Percentiles rank a stretch among this genome's conserved stretches.
phyloP scores from a whole-genome alignment of 257 asterid genomes.

The Avicennia marina region DNA sequence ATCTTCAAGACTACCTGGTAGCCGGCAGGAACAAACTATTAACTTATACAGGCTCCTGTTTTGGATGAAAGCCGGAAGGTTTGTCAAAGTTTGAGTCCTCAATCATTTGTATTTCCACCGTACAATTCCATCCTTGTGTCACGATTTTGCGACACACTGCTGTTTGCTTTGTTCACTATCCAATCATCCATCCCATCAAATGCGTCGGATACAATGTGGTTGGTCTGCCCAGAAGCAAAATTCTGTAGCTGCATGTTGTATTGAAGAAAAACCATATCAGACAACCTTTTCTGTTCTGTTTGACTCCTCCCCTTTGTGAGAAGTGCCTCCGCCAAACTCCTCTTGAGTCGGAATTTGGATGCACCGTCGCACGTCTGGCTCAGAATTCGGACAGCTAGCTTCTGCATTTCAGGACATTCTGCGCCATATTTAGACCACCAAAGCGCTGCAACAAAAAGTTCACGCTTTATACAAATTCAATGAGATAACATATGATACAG shows the following conservation, averaged over 20 bases:
- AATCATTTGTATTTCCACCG: conserved; percentile 10
- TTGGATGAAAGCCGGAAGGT: too few relatives aligned
- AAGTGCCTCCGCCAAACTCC: conserved; percentile 34
- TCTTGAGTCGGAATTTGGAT: conserved; percentile 39
- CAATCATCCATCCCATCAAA: conserved; percentile 29
- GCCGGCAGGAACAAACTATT: too few relatives aligned
- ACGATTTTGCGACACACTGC: not conserved
- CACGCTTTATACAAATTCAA: not conserved
- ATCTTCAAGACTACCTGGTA: too few relatives aligned
- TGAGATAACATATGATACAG: not conserved
- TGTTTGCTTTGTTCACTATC: conserved; percentile 15
- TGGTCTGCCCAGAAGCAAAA: conserved; percentile 16
- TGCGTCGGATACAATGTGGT: conserved; percentile 7
- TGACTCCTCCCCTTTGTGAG: conserved; percentile 18
- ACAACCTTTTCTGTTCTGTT: conserved; percentile 27
- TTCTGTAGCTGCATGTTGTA: conserved; percentile 50
- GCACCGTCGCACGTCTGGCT: conserved; percentile 62
- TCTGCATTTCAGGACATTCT: conserved; percentile 51
- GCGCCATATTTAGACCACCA: conserved; percentile 64
- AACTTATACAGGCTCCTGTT: too few relatives aligned
- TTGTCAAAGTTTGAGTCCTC: too few relatives aligned
- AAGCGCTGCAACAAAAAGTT: conserved; percentile 29
- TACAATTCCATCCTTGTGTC: conserved; percentile 22
- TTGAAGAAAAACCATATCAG: conserved; percentile 33
- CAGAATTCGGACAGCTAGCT: conserved; percentile 41